These are phyloP conservation scores for Phytopythium oedochilum DNA, from an alignment of 352 stramenopile genomes.

Conservation along the genomic window DNA sequence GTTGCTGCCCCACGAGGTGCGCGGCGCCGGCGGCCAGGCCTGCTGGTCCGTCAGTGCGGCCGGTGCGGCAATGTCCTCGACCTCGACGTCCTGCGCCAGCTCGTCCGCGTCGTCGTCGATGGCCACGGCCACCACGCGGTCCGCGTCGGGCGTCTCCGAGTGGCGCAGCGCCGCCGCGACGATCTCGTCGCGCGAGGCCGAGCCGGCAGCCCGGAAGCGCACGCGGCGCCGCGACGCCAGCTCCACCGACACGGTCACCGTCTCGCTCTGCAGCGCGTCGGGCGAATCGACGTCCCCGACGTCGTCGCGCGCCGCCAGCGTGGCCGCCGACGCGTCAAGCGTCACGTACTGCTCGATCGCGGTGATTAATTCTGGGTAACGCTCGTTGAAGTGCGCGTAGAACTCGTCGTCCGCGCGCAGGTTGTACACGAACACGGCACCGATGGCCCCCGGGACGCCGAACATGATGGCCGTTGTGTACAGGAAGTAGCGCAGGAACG, in stretches of 20 bases:
- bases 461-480: constrained; percentile 79
- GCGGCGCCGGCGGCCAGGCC: constrained; percentile 37
- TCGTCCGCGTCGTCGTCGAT: constrained; percentile 54
- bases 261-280: constrained; percentile 60
- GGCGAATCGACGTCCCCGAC: constrained; percentile 52
- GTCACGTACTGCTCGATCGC: constrained; percentile 61
- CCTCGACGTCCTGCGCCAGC: constrained; percentile 1
- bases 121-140: constrained; percentile 54
- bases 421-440: constrained; percentile 79
- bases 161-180: constrained; percentile 47
- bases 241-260: constrained; percentile 52
- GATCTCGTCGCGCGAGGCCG: constrained; percentile 60
- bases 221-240: constrained; percentile 50
- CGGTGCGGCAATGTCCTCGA: constrained; percentile 15
- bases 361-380: constrained; percentile 73
- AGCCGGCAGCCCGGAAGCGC: constrained; percentile 47
- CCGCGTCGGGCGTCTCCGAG: constrained; percentile 20
- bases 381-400: constrained; percentile 79
- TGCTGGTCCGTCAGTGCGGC: constrained; percentile 23
- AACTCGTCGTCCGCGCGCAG: constrained; percentile 79
- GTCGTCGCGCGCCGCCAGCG: constrained; percentile 55
- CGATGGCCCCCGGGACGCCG: constrained; percentile 57
- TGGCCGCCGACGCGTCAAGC: constrained; percentile 38
- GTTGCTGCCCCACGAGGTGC: constrained; percentile 41
- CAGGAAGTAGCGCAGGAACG: constrained; percentile 70